Percentiles rank a stretch among this genome's conserved stretches.
Evolutionary conservation across 2,329 filamentous ascomycete species (phyloP).

Genomic region (Basipetospora chlamydospora): DNA sequence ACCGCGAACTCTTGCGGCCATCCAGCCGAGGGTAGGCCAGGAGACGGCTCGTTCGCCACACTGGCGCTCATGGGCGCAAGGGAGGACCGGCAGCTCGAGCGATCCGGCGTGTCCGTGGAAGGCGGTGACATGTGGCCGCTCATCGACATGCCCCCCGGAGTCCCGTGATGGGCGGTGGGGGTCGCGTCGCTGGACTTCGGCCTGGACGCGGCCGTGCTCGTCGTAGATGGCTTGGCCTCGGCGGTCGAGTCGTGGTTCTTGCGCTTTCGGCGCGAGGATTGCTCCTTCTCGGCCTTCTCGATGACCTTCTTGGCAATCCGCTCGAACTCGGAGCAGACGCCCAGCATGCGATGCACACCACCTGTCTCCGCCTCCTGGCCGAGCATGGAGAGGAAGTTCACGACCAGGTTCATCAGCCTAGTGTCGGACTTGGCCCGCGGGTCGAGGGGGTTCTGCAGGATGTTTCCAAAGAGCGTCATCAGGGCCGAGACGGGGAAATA

Average conservation of each 20-base stretch:
- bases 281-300: conserved; percentile 80
- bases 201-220: too few species aligned
- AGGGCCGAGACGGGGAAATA: conserved; percentile 95
- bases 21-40: conserved; percentile 25
- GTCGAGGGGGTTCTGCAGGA: conserved; percentile 88
- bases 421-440: conserved; percentile 77
- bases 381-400: conserved; percentile 79
- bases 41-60: conserved; percentile 25
- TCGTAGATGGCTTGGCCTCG: conserved; percentile 17
- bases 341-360: conserved; percentile 85
- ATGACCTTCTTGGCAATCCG: conserved; percentile 83
- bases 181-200: conserved; percentile 13
- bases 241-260: conserved; percentile 46
- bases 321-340: conserved; percentile 91
- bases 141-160: too few species aligned
- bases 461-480: conserved; percentile 91
- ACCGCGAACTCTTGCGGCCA: conserved; percentile 32
- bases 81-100: not conserved
- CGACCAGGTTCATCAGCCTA: conserved; percentile 81
- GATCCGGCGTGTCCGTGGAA: conserved; percentile 8
- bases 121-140: conserved; percentile 16
- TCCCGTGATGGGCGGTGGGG: conserved; percentile 10
- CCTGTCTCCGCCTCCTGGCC: conserved; percentile 82
- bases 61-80: conserved; percentile 23
- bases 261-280: conserved; percentile 65